Base-by-base conservation (phyloP, 2,329 filamentous ascomycete species). In the Beauveria varroae region DNA sequence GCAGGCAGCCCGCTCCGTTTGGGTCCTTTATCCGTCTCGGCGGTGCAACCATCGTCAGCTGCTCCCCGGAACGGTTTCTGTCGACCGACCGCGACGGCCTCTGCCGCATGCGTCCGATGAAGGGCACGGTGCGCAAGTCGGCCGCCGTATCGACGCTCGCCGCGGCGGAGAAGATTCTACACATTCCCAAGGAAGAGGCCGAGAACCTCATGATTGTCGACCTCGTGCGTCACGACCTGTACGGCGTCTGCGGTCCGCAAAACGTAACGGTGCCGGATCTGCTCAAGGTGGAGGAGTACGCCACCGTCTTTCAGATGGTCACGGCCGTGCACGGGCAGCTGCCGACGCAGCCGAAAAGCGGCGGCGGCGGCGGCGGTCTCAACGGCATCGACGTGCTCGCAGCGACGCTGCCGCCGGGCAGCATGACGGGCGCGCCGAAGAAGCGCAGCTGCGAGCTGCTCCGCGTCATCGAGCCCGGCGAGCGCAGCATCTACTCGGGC, bases 151-250 rank as follows among this genome's bases (percentile, higher is more conserved):
- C 88, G 43, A 95, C 88, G 0, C 79, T 89, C n/a, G 82, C 81
- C 5, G 82, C 89, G 68, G 93, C 93, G 1, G 85, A 87, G 63
- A 76, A 78, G 30, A 84, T 96, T 44, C 82, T 97, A 16, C 85
- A 88, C 62, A 83, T 90, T 0, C 88, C 90, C 24, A 98, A 98
- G 72, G 95, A 98, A 73, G 87, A 90, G 68, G 93, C 93, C 0
- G 93, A 98, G 77, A 98, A 98, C 70, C 82, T 98, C 26, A 98
- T 98, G 95, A 97, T 98, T 68, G 93, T 96, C 2, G 93, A 98
- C 72, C 80, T 98, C 1, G 95, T 97, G n/a, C 85, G 93, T 0
- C 93, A 98, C 70, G 93, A 98, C 72, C 79, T 98, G 14, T 89
- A 96, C 73, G 86, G 87, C n/a, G 86, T 96, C 9, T 91, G 88